phyloP scores from a whole-genome alignment of 1,284 basidiomycete genomes.

The Psilocybe mexicana region DNA sequence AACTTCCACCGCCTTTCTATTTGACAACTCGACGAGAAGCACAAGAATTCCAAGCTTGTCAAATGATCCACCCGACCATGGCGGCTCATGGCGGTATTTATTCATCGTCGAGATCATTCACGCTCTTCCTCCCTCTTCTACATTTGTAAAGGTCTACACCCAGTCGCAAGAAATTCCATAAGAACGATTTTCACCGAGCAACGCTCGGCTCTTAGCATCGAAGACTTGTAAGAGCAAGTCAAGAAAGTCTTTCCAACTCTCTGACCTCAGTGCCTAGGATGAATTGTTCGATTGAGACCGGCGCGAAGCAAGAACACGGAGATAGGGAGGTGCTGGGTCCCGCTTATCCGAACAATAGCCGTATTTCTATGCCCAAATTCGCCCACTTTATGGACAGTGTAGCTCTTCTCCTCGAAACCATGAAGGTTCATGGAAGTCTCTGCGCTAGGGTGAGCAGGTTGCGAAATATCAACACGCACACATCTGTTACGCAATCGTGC shows the following conservation, averaged over 20 bases:
- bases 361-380: background rate
- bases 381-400: background rate
- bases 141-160: no score
- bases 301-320: background rate
- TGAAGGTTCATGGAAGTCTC: background rate
- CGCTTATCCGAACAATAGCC: slow-evolving; percentile 7
- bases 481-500: background rate
- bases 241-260: background rate
- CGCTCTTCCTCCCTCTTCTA: no score
- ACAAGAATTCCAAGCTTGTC: no score
- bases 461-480: slow-evolving; percentile 4
- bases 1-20: background rate
- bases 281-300: slow-evolving; percentile 6
- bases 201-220: no score
- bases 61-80: no score
- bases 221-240: background rate
- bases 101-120: no score
- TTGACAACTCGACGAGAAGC: background rate
- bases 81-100: no score
- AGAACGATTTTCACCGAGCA: no score
- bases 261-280: background rate
- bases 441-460: background rate
- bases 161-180: no score
- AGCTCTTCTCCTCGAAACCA: background rate
- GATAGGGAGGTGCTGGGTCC: no score